Conservation (phyloP, 1,284 basidiomycete genomes). For the Takashimella tepidaria region DNA sequence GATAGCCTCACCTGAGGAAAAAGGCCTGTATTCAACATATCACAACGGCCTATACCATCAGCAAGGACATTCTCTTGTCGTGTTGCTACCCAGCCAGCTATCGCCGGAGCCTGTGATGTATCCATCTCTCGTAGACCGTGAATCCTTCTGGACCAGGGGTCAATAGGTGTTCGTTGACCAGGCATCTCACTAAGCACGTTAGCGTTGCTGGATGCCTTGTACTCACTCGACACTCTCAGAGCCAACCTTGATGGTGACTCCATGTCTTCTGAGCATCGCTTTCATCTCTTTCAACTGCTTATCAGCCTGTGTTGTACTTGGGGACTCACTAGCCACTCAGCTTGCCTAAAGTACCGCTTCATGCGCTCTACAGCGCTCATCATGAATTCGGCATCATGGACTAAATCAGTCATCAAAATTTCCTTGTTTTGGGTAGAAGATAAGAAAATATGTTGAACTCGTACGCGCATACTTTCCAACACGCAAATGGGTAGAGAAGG, state of each 20-base stretch:
- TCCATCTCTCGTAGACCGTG: not conserved
- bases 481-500: constrained; percentile 3
- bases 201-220: no score
- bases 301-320: no score
- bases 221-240: not conserved
- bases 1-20: no score
- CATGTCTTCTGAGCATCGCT: no score
- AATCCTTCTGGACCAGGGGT: not conserved
- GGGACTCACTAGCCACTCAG: no score
- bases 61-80: no score
- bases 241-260: not conserved
- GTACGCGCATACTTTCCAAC: constrained; percentile 5
- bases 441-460: not conserved
- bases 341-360: not conserved
- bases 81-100: not conserved
- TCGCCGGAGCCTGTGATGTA: not conserved
- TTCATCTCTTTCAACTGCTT: no score
- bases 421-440: not conserved
- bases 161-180: not conserved
- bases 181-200: not conserved
- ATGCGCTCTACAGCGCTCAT: not conserved
- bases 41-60: no score
- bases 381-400: not conserved
- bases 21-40: no score
- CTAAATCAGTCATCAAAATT: not conserved